Conservation (phyloP, 2,329 filamentous ascomycete species). For the Arthroderma sp. region DNA sequence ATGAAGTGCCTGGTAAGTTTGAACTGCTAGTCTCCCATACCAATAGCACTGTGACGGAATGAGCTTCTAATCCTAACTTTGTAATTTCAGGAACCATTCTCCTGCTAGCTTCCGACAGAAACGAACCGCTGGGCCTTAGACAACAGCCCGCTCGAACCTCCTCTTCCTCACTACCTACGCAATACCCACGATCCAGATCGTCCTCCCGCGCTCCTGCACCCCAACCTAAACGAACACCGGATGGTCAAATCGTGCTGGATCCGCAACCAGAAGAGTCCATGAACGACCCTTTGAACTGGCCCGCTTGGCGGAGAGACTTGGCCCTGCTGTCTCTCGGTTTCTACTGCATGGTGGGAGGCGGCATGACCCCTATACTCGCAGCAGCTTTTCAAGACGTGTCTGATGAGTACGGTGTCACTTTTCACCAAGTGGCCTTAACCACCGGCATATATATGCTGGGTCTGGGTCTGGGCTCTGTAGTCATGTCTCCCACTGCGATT, state of each 20-base stretch:
- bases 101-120: constrained; percentile 46
- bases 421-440: constrained; percentile 66
- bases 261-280: constrained; percentile 82
- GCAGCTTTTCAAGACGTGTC: constrained; percentile 81
- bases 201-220: constrained; percentile 23
- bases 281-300: constrained; percentile 92
- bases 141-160: constrained; percentile 50
- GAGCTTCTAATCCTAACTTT: neutral
- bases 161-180: constrained; percentile 40
- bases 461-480: constrained; percentile 66
- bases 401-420: constrained; percentile 48
- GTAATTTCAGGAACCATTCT: constrained; percentile 44
- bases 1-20: constrained; percentile 68
- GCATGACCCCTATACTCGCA: constrained; percentile 79
- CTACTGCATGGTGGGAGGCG: constrained; percentile 86
- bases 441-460: constrained; percentile 94
- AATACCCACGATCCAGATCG: constrained; percentile 27
- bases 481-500: constrained; percentile 84
- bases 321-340: constrained; percentile 74
- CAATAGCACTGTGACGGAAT: neutral
- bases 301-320: constrained; percentile 62
- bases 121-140: constrained; percentile 49
- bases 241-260: constrained; percentile 75
- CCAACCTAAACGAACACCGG: constrained; percentile 58
- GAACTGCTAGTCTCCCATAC: neutral